Percentiles rank a stretch among this genome's conserved stretches.
phyloP scores from a whole-genome alignment of 495 filamentous ascomycete genomes.

The Aspergillus cristatus region DNA sequence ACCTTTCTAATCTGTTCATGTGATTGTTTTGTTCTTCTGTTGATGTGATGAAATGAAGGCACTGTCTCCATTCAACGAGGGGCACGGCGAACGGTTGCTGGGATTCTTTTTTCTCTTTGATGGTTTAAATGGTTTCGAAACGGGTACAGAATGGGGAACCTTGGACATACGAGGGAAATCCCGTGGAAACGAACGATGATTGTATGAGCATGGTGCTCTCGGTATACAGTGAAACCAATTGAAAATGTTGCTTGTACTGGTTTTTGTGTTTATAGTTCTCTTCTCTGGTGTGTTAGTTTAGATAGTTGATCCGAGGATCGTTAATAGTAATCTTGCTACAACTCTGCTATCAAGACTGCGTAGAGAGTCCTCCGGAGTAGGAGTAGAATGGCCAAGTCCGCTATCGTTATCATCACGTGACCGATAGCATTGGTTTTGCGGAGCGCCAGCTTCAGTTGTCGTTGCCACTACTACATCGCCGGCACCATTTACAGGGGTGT shows the following conservation, averaged over 20 bases:
- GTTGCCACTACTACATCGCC: neutral
- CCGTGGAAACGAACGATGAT: too few relatives aligned
- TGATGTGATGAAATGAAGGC: conserved; percentile 16
- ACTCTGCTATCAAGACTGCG: too few relatives aligned
- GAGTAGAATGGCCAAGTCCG: too few relatives aligned
- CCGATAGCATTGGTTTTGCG: too few relatives aligned
- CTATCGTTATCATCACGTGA: conserved; percentile 5
- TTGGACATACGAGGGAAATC: conserved; percentile 17
- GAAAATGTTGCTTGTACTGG: conserved; percentile 12
- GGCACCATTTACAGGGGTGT: too few relatives aligned
- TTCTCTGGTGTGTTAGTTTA: conserved; percentile 2
- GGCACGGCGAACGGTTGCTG: conserved; percentile 12
- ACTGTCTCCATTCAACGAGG: conserved; percentile 14
- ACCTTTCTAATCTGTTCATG: conserved; percentile 15
- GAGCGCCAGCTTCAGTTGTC: too few relatives aligned
- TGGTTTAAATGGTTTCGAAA: too few relatives aligned
- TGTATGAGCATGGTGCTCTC: conserved; percentile 1
- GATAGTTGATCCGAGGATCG: neutral
- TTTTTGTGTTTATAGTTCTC: conserved; percentile 14
- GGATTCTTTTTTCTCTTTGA: conserved; percentile 1
- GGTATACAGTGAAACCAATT: conserved; percentile 20
- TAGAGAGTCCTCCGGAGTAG: too few relatives aligned
- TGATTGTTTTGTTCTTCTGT: conserved; percentile 12
- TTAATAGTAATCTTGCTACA: too few relatives aligned
- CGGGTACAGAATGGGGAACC: conserved; percentile 15